Base-by-base conservation (phyloP, 495 filamentous ascomycete species). In the Bathelium albidoporum region DNA sequence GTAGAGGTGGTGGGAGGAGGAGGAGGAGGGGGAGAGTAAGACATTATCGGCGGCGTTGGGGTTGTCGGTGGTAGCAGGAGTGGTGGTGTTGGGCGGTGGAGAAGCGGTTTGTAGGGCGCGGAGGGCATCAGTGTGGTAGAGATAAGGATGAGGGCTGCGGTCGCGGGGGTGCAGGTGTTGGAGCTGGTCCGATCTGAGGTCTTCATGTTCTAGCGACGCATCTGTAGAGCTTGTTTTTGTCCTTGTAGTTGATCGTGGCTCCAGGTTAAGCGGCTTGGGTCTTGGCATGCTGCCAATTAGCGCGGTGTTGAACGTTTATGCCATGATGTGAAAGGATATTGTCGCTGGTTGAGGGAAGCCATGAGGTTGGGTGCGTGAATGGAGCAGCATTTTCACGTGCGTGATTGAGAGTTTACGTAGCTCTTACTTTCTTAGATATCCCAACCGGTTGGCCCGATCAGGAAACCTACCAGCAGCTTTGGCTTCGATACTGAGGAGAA, bases 71-170 rank as follows among this genome's bases (percentile, higher is more conserved):
- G n/a, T n/a, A n/a, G 20, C 7, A 28, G 5, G 34, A 14, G 14
- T 29, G 5, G 16, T 28, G 49, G 24, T 16, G 12, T 26, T 9
- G 10, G 22, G 22, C 7, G 49, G 24, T 9, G 20, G 49, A 26
- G 24, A 9, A 2, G 49, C 22, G 16, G 12, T 3, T 3, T 24
- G 49, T 26, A 55, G 49, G 20, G 49, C 49, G 5, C 49, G 49
- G 49, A 55, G 49, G 5, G 12, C 49, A 2, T 55, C 49, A 24
- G 49, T 55, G 24, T 55, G 49, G 24, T 55, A 55, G 24, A 55
- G 49, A 55, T 55, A 55, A 24, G 49, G 49, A 55, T 55, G 49
- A 10, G 49, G 49, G 24, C 49, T 55, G 5, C 49, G 49, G 29
- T 55, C 24, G 20, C 49, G 49, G 5, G 49, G 4, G 24, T 9